phyloP scores from a whole-genome alignment of 1,284 basidiomycete genomes.

The Flammula alnicola region DNA sequence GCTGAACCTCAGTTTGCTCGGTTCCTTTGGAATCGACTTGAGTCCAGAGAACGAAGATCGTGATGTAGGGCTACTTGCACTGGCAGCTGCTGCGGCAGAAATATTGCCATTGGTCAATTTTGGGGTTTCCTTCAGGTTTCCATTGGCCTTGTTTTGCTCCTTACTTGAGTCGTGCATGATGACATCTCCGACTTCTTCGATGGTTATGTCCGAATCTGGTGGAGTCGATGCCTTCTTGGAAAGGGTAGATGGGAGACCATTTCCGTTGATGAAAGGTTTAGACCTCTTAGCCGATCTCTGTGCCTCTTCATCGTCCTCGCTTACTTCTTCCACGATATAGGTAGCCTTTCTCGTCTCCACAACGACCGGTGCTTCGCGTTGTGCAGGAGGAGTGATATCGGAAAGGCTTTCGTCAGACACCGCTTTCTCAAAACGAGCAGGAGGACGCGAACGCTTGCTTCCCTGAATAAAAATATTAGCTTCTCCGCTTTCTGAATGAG shows the following conservation, averaged over 20 bases:
- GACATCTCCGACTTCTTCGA: conserved; percentile 36
- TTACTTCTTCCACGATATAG: conserved; percentile 39
- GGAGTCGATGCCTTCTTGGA: conserved; percentile 12
- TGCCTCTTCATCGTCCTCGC: conserved; percentile 33
- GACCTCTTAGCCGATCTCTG: conserved; percentile 32
- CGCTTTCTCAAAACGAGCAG: conserved; percentile 39
- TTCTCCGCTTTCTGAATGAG: conserved; percentile 1
- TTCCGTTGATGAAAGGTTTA: conserved; percentile 33
- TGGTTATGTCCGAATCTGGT: conserved; percentile 25
- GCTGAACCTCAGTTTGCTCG: conserved; percentile 73
- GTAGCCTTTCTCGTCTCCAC: conserved; percentile 17
- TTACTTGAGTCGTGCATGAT: conserved; percentile 21
- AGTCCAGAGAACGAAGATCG: conserved; percentile 30
- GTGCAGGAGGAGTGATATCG: conserved; percentile 9
- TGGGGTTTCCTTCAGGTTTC: conserved; percentile 15
- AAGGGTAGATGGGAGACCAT: conserved; percentile 17
- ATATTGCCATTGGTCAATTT: conserved; percentile 23
- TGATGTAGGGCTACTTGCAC: conserved; percentile 14
- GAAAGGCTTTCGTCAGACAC: conserved; percentile 7
- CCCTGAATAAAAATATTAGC: conserved; percentile 46
- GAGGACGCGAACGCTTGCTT: conserved; percentile 71
- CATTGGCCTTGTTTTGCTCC: conserved; percentile 25
- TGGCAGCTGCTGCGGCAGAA: conserved; percentile 38
- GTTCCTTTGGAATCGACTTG: conserved; percentile 63
- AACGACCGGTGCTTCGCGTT: conserved; percentile 7